Evolutionary conservation across 2,329 filamentous ascomycete genomes (phyloP).

Genomic region (Stromatinia cepivora): DNA sequence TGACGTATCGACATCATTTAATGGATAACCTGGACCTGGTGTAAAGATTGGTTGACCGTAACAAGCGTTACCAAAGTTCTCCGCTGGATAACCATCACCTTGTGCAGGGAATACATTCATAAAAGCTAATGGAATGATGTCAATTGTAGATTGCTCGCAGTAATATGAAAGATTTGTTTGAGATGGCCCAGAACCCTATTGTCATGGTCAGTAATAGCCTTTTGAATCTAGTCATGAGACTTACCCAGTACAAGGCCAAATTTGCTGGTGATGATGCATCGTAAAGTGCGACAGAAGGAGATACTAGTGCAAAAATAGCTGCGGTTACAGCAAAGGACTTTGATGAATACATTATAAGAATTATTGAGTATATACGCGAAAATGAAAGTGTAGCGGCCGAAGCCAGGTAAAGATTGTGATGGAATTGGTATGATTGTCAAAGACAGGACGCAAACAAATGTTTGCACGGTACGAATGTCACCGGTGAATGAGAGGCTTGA

Average conservation of each 20-base stretch:
- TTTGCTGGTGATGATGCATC: constrained; percentile 43
- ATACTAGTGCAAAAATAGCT: constrained; percentile 34
- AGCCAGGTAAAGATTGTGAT: constrained; percentile 36
- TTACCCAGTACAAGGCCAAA: constrained; percentile 48
- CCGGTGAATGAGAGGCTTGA: constrained; percentile 29
- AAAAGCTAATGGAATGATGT: constrained; percentile 48
- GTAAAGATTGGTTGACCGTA: constrained; percentile 41
- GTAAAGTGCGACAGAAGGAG: constrained; percentile 37
- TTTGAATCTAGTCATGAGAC: constrained; percentile 2
- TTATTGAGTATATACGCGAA: constrained; percentile 26
- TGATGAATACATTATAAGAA: constrained; percentile 39
- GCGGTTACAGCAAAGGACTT: constrained; percentile 34
- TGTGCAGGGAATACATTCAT: constrained; percentile 46
- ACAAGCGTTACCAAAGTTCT: constrained; percentile 48
- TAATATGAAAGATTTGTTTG: constrained; percentile 44
- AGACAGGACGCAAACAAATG: constrained; percentile 42
- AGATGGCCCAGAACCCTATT: constrained; percentile 45
- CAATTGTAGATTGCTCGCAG: constrained; percentile 45
- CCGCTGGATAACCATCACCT: constrained; percentile 46
- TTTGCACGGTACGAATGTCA: constrained; percentile 36
- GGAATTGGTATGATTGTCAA: constrained; percentile 37
- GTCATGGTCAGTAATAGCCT: constrained; percentile 17
- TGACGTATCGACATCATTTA: constrained; percentile 36
- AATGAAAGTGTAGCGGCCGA: constrained; percentile 17
- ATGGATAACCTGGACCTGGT: constrained; percentile 32